Conservation (phyloP, 352 stramenopile genomes). For the Globisporangium iwayamae region DNA sequence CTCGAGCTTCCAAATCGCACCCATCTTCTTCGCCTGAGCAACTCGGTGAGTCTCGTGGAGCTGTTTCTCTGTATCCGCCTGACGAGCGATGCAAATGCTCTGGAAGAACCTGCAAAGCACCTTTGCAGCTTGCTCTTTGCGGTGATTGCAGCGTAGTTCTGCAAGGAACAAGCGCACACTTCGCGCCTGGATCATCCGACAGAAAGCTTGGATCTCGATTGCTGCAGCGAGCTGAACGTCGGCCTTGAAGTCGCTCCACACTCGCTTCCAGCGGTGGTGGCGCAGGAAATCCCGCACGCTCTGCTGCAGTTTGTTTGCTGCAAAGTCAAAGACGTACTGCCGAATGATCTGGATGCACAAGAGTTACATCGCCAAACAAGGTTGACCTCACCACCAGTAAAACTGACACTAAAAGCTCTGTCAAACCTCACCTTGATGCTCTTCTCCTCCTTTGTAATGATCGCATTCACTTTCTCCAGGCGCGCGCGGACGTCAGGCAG, state of each 20-base stretch:
- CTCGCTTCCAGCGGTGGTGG: conserved; percentile 33
- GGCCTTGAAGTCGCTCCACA: conserved; percentile 35
- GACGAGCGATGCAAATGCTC: conserved; percentile 10
- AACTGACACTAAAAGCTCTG: too few relatives aligned
- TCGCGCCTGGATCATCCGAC: conserved; percentile 33
- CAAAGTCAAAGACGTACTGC: conserved; percentile 39
- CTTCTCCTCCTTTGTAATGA: conserved; percentile 40
- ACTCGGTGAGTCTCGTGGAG: conserved; percentile 1
- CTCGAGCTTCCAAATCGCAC: conserved; percentile 9
- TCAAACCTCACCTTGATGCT: conserved; percentile 36
- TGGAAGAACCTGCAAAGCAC: conserved; percentile 32
- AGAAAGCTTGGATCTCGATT: conserved; percentile 42
- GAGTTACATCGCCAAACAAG: background rate
- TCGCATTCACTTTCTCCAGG: conserved; percentile 33
- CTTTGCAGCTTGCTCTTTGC: conserved; percentile 23
- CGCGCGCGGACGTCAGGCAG: conserved; percentile 38
- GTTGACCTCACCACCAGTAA: background rate
- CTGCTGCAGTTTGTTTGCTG: conserved; percentile 38
- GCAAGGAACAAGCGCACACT: conserved; percentile 23
- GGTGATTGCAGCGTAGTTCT: conserved; percentile 16
- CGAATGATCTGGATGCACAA: conserved; percentile 27
- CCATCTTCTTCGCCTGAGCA: conserved; percentile 8
- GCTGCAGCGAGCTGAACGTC: conserved; percentile 36
- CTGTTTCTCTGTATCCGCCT: conserved; percentile 1
- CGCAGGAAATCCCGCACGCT: conserved; percentile 33